Base-by-base conservation (phyloP, 805 yeast species). In the Teunomyces funiuensis region DNA sequence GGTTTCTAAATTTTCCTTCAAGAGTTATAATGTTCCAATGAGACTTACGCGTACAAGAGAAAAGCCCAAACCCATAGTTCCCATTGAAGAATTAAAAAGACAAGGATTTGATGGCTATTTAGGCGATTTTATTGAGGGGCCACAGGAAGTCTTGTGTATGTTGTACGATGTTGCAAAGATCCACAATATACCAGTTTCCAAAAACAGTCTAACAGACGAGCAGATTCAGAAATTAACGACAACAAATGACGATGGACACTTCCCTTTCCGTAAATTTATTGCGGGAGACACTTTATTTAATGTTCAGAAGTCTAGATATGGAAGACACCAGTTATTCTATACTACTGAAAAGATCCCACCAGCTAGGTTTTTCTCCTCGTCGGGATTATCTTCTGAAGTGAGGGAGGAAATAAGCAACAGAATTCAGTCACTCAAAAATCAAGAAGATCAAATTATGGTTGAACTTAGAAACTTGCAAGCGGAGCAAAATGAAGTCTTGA, bases 51-150 rank as follows among this genome's bases (percentile, higher is more conserved):
- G 58, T 43, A 23, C 42, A 34, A 10, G 42, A 38, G 38, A 43
- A n/a, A 45, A 47, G 30, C 69, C 40, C 45, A 28, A 34, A 41
- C 57, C 50, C 5, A 51, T 52, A 2, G 45, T 55, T 30, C 44
- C 58, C 2, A 33, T 43, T 2, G 67, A 66, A 6, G 55, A 71
- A 36, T 51, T 88, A 2, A 53, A 47, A 20, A 26, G 42, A 0
- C 60, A 68, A 16, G 96, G 96, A 0, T 89, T 93, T 59, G 96
- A 86, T 41, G 93, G 96, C 1, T 87, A 79, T 53, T 50, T 89
- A 18, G 61, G 76, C 2, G 97, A 93, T 52, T 79, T 79, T 47
- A 54, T 91, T 2, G 61, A 64, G 2, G 98, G 96, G 0, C 96
- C 96, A 1, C 54, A 60, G 5, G 75, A 76, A 7, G 95, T 91